phyloP scores from a whole-genome alignment of 2,329 filamentous ascomycete genomes.

The Beauveria asiatica region DNA sequence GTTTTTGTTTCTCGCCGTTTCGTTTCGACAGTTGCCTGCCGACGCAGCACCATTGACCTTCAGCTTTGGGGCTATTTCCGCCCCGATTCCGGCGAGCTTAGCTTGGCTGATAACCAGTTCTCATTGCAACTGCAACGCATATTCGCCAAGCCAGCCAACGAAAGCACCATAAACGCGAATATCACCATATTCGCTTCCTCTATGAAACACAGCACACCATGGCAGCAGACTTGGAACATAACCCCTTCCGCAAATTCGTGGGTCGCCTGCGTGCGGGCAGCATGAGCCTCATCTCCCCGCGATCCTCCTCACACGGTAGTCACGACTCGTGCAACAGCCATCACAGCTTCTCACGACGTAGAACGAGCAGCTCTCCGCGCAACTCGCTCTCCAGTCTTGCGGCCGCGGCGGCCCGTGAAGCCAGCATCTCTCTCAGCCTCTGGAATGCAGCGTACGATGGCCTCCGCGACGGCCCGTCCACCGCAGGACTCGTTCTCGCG shows the following conservation, averaged over 20 bases:
- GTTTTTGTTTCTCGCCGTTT: background rate
- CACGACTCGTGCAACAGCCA: background rate
- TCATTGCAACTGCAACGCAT: background rate
- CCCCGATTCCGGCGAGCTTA: background rate
- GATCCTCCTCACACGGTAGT: background rate
- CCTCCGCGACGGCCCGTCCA: conserved; percentile 22
- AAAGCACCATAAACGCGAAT: background rate
- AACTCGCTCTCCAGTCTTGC: conserved; percentile 1
- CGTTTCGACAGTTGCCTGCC: background rate
- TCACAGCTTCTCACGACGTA: background rate
- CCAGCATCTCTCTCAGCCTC: conserved; percentile 19
- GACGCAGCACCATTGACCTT: background rate
- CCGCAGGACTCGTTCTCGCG: conserved; percentile 24
- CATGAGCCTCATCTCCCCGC: conserved; percentile 8
- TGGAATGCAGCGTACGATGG: conserved; percentile 29
- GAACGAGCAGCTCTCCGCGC: background rate
- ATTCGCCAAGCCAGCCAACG: background rate
- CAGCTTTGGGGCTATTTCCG: conserved; percentile 3
- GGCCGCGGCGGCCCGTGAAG: conserved; percentile 8
- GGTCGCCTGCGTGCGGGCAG: conserved; percentile 8
- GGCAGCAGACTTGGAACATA: background rate
- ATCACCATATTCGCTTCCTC: background rate
- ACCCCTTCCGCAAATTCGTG: conserved; percentile 6
- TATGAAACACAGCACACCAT: background rate
- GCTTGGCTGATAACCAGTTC: background rate